phyloP scores from a whole-genome alignment of 2,329 filamentous ascomycete genomes.

The Penicillium sp. region DNA sequence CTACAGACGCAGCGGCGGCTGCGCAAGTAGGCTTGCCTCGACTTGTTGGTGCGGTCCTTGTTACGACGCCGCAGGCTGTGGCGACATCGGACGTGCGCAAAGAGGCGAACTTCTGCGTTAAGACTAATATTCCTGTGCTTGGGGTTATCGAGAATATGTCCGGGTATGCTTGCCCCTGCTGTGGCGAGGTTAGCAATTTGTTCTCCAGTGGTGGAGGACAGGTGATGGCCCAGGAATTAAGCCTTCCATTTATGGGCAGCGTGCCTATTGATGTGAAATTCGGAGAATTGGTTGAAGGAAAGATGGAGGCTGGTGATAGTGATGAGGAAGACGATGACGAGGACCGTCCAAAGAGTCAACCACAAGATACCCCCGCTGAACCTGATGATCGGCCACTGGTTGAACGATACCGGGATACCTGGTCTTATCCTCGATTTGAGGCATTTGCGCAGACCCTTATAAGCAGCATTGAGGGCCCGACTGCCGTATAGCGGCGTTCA shows the following conservation, averaged over 20 bases:
- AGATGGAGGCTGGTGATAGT: conserved; percentile 27
- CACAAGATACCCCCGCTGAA: conserved; percentile 11
- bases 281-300: conserved; percentile 76
- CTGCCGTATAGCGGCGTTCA: not conserved
- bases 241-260: conserved; percentile 77
- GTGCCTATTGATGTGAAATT: conserved; percentile 94
- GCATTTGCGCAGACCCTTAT: conserved; percentile 41
- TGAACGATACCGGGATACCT: conserved; percentile 46
- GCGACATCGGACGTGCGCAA: conserved; percentile 92
- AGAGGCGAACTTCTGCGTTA: conserved; percentile 88
- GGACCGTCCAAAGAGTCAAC: conserved; percentile 12
- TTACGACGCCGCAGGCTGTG: conserved; percentile 94
- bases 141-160: conserved; percentile 96
- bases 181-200: conserved; percentile 83
- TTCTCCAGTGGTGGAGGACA: conserved; percentile 89
- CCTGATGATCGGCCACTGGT: conserved; percentile 40
- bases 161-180: conserved; percentile 57
- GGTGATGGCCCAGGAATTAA: conserved; percentile 84
- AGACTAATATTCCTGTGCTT: conserved; percentile 75
- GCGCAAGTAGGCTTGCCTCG: conserved; percentile 50
- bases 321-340: conserved; percentile 30
- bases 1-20: conserved; percentile 25
- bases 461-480: conserved; percentile 27
- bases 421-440: conserved; percentile 46
- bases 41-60: conserved; percentile 83